phyloP scores from a whole-genome alignment of 768 basidiomycete species.

The Naganishia onofrii region DNA sequence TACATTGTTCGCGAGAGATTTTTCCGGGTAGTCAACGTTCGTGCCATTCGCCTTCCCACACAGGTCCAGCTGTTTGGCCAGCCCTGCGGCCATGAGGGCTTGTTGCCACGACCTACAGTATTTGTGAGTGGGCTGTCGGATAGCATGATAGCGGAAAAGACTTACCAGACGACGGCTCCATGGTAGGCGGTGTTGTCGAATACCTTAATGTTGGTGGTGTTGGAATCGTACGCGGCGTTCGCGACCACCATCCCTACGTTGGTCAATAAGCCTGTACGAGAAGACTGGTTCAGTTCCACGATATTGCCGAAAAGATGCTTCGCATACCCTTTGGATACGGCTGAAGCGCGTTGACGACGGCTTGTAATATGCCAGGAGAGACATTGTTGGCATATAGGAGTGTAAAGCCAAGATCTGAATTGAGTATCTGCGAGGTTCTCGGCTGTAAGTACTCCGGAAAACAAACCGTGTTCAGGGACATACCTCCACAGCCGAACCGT shows the following conservation, averaged over 20 bases:
- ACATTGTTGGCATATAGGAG: constrained; percentile 55
- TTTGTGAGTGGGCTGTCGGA: constrained; percentile 27
- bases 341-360: constrained; percentile 53
- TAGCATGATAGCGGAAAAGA: constrained; percentile 22
- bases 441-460: neutral
- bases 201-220: constrained; percentile 54
- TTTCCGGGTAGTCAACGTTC: constrained; percentile 38
- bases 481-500: constrained; percentile 55
- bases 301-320: neutral
- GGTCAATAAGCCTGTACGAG: constrained; percentile 53
- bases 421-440: constrained; percentile 43
- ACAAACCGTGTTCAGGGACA: constrained; percentile 18
- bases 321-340: constrained; percentile 56
- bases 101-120: constrained; percentile 53
- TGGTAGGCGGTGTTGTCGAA: constrained; percentile 45
- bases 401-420: constrained; percentile 57
- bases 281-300: neutral
- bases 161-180: constrained; percentile 48
- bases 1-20: neutral
- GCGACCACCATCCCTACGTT: constrained; percentile 58
- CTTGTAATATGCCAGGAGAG: constrained; percentile 52
- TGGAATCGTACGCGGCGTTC: constrained; percentile 57
- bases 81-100: constrained; percentile 56
- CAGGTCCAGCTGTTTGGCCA: constrained; percentile 54
- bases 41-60: constrained; percentile 46